Evolutionary conservation across 257 asterid species (phyloP).

Genomic region (Paulownia fortunei): DNA sequence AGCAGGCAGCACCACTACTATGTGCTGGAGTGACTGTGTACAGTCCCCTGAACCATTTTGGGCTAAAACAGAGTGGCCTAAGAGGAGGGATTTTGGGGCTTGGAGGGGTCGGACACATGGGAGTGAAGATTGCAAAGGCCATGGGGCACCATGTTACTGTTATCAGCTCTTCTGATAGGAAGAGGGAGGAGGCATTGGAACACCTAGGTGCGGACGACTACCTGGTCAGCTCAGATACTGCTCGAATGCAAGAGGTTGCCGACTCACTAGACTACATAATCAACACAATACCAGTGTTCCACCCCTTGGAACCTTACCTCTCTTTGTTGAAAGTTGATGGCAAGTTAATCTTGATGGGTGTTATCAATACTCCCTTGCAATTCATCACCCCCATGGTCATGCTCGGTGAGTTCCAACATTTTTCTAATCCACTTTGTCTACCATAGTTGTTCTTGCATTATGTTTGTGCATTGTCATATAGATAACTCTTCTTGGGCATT

Average conservation of each 20-base stretch:
- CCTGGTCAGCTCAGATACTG: slow-evolving; percentile 72
- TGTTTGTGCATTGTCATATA: not conserved
- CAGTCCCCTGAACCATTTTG: slow-evolving; percentile 89
- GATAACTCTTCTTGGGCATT: not conserved
- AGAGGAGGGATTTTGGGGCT: slow-evolving; percentile 87
- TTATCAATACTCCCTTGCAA: slow-evolving; percentile 81
- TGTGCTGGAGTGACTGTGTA: slow-evolving; percentile 93
- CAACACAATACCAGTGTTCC: slow-evolving; percentile 82
- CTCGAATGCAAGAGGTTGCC: slow-evolving; percentile 57
- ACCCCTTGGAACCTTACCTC: slow-evolving; percentile 87
- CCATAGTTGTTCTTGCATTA: not conserved
- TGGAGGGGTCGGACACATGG: slow-evolving; percentile 99
- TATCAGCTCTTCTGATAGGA: slow-evolving; percentile 84
- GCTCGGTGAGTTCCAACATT: slow-evolving; percentile 68
- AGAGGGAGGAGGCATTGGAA: slow-evolving; percentile 74
- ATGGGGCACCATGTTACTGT: slow-evolving; percentile 91
- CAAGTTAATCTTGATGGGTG: slow-evolving; percentile 89
- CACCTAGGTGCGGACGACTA: slow-evolving; percentile 93
- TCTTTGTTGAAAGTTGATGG: slow-evolving; percentile 84
- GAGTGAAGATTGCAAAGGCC: slow-evolving; percentile 91
- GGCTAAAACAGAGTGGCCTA: slow-evolving; percentile 65
- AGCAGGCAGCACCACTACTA: slow-evolving; percentile 91
- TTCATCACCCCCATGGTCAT: slow-evolving; percentile 84
- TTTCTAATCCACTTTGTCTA: not conserved
- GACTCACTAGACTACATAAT: slow-evolving; percentile 89